Conservation (phyloP, 2,329 filamentous ascomycete genomes). For the Huntiella savannae region DNA sequence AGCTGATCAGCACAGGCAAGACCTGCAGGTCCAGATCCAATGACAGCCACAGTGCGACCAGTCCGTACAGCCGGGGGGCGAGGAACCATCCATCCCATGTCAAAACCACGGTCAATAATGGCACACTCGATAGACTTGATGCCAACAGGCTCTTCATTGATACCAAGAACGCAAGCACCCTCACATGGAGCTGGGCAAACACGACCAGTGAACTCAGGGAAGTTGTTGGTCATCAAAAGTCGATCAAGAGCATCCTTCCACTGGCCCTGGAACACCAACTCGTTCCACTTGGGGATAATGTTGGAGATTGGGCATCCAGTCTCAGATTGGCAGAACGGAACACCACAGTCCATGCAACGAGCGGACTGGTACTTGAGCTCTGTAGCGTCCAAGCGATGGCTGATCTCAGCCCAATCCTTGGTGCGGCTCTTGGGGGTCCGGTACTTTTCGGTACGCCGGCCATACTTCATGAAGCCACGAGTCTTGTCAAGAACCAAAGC, state of each 20-base stretch:
- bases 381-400: slow-evolving; percentile 71
- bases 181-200: slow-evolving; percentile 94
- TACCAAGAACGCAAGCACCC: slow-evolving; percentile 85
- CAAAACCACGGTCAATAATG: slow-evolving; percentile 92
- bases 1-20: slow-evolving; percentile 83
- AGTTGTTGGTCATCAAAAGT: slow-evolving; percentile 92
- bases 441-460: slow-evolving; percentile 84
- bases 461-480: slow-evolving; percentile 92
- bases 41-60: slow-evolving; percentile 72
- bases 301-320: slow-evolving; percentile 91
- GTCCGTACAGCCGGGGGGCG: slow-evolving; percentile 58
- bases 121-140: slow-evolving; percentile 98
- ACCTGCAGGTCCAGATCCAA: slow-evolving; percentile 83
- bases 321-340: slow-evolving; percentile 94
- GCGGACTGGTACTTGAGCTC: slow-evolving; percentile 94
- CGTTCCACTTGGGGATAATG: slow-evolving; percentile 95
- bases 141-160: slow-evolving; percentile 90
- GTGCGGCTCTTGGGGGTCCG: slow-evolving; percentile 64
- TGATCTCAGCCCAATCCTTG: slow-evolving; percentile 88
- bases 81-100: slow-evolving; percentile 96
- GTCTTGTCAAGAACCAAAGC: slow-evolving; percentile 95
- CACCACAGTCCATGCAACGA: slow-evolving; percentile 96
- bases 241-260: slow-evolving; percentile 87
- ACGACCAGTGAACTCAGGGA: slow-evolving; percentile 93
- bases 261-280: slow-evolving; percentile 54